Conservation (phyloP, 2,329 filamentous ascomycete genomes). For the Helotiales sp. region DNA sequence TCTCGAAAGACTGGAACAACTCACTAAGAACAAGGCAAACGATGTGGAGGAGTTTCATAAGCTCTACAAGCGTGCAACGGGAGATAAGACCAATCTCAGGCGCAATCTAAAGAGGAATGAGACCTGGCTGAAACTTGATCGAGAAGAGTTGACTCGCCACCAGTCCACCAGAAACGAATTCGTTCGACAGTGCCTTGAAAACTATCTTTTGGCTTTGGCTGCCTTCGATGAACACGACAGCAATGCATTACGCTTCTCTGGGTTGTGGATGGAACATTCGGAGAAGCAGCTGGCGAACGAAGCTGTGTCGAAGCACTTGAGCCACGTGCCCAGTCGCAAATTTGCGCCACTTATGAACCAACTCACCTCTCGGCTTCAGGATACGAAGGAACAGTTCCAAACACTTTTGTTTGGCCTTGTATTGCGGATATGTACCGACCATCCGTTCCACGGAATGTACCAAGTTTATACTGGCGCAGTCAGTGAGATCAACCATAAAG, state of each 20-base stretch:
- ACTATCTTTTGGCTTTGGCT: slow-evolving; percentile 83
- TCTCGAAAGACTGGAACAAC: slow-evolving; percentile 76
- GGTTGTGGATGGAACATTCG: slow-evolving; percentile 90
- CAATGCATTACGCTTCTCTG: slow-evolving; percentile 88
- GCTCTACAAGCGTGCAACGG: slow-evolving; percentile 44
- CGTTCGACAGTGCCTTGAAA: slow-evolving; percentile 86
- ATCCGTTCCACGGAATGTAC: slow-evolving; percentile 97
- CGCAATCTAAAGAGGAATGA: slow-evolving; percentile 73
- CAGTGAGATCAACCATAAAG: slow-evolving; percentile 70
- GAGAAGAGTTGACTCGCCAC: slow-evolving; percentile 82
- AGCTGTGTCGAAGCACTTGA: slow-evolving; percentile 72
- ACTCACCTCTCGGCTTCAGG: slow-evolving; percentile 87
- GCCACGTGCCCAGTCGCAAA: slow-evolving; percentile 83
- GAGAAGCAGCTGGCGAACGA: slow-evolving; percentile 77
- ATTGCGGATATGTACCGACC: slow-evolving; percentile 83
- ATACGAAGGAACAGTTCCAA: slow-evolving; percentile 74
- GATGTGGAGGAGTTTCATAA: slow-evolving; percentile 75
- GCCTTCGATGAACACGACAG: slow-evolving; percentile 90
- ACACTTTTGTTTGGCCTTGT: slow-evolving; percentile 74
- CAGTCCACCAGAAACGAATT: slow-evolving; percentile 79
- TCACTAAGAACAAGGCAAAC: slow-evolving; percentile 79
- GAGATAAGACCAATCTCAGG: slow-evolving; percentile 58
- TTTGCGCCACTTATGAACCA: slow-evolving; percentile 96
- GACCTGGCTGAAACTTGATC: slow-evolving; percentile 88
- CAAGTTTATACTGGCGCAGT: slow-evolving; percentile 87